Conservation (phyloP, 345 rosid genomes). For the Acer yangbiense region DNA sequence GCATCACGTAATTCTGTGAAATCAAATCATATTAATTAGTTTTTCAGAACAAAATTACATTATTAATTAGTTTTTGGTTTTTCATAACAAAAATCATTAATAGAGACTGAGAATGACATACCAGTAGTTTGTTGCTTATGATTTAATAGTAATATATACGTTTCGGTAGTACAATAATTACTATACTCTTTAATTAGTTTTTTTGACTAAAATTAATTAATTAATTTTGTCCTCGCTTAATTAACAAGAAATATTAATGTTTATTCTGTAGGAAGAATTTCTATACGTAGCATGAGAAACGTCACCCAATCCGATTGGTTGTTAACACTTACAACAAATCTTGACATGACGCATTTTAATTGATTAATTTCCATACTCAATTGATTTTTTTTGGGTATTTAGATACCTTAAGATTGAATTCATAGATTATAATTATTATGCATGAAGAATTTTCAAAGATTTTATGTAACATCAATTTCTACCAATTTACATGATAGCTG, state of each 20-base stretch:
- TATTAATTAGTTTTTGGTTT: not conserved
- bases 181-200: conserved; percentile 31
- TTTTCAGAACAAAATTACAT: conserved; percentile 3
- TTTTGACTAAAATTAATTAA: conserved; percentile 29
- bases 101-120: conserved; percentile 14
- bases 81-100: not conserved
- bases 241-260: conserved; percentile 29
- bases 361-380: conserved; percentile 1
- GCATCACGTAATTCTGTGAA: conserved; percentile 30
- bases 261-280: conserved; percentile 26
- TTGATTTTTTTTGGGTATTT: not conserved
- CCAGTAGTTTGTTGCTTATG: conserved; percentile 24
- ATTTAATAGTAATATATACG: conserved; percentile 17
- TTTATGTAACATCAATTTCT: not conserved
- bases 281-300: conserved; percentile 46
- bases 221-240: conserved; percentile 34
- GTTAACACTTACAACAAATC: conserved; percentile 34
- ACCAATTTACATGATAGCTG: not conserved
- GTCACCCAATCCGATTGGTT: conserved; percentile 37
- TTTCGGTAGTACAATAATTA: too few species aligned
- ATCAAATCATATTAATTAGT: conserved; percentile 5
- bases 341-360: conserved; percentile 21
- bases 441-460: conserved; percentile 7
- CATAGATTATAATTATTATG: conserved; percentile 3
- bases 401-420: conserved; percentile 30